Base-by-base conservation (phyloP, 345 rosid species). In the Heritiera fomes region DNA sequence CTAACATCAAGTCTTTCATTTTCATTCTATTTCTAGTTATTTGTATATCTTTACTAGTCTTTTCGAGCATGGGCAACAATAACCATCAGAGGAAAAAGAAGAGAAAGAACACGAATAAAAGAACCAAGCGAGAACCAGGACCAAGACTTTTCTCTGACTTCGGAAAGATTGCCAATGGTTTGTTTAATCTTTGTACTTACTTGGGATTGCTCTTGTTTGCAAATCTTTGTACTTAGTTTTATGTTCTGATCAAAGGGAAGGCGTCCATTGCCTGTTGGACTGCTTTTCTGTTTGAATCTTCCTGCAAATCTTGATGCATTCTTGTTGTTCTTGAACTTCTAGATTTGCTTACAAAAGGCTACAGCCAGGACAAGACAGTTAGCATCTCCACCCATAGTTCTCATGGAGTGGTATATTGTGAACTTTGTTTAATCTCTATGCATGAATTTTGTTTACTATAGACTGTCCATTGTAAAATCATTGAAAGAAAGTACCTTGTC, bases 261-360 rank as follows among this genome's bases (percentile, higher is more conserved):
- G 2, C 72, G 5, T 38, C 10, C 2, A 2, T 14, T 71, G 1
- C 40, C 61, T 71, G 34, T 60, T 23, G 34, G 15, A 10, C 34
- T 23, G 1, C 34, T 59, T 59, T 59, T 60, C 64, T 60, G 23
- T 50, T 52, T 8, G 7, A 32, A 50, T 50, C 45, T 3, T 32
- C 40, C 45, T 32, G 45, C 46, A 52, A 50, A 30, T 30, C 20
- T 17, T 20, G 38, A 30, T 5, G 9, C 66, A 47, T 45, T 69
- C 40, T 71, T 50, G 12, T 15, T 32, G 5, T 50, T 20, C 2
- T 32, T 17, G 46, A 9, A 17, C 28, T 72, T 72, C 30, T 52
- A 53, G 75, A 9, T 72, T 34, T 72, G 63, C 62, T 72, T 55
- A 32, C 30, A 10, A 72, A 53, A 30, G 75, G 63, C 62, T 72